A percentile compares a stretch with the other conserved stretches of the same genome.
These are phyloP conservation scores for Somion occarium DNA, from an alignment of 1,284 basidiomycete species.

Conservation along the genomic window DNA sequence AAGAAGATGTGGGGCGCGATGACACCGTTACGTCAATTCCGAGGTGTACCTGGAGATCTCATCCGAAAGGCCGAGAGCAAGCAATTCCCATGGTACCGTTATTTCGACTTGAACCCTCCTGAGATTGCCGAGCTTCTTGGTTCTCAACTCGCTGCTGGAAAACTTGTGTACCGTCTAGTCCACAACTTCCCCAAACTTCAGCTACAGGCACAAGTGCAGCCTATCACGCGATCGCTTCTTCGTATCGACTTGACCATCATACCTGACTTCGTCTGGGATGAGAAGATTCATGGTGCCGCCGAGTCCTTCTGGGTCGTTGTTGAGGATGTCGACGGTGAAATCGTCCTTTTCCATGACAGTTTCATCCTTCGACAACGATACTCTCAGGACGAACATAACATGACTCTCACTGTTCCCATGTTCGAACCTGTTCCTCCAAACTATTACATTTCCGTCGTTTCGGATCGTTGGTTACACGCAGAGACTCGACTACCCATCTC, in stretches of 20 bases:
- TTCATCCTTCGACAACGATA: constrained; percentile 92
- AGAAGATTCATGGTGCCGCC: constrained; percentile 84
- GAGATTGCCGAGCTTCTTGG: constrained; percentile 95
- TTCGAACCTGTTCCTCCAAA: constrained; percentile 97
- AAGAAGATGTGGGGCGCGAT: constrained; percentile 96
- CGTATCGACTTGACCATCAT: constrained; percentile 88
- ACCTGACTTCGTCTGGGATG: constrained; percentile 97
- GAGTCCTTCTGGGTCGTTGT: constrained; percentile 93
- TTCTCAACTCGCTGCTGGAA: constrained; percentile 81
- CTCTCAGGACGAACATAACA: constrained; percentile 88
- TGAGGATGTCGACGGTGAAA: constrained; percentile 96
- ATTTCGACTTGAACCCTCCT: constrained; percentile 84
- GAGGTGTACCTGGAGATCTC: constrained; percentile 83
- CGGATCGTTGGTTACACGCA: constrained; percentile 94
- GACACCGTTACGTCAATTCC: constrained; percentile 96
- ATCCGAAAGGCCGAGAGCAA: constrained; percentile 94
- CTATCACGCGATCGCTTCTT: constrained; percentile 85
- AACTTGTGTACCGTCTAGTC: constrained; percentile 90
- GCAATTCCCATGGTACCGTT: constrained; percentile 98
- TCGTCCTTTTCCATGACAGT: constrained; percentile 90
- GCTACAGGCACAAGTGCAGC: constrained; percentile 92
- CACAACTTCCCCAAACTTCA: constrained; percentile 96
- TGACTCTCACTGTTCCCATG: constrained; percentile 94
- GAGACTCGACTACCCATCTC: constrained; percentile 94
- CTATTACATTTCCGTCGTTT: constrained; percentile 94